Conservation (phyloP, 106 monocot genomes). For the Alisma plantagoaquatica region DNA sequence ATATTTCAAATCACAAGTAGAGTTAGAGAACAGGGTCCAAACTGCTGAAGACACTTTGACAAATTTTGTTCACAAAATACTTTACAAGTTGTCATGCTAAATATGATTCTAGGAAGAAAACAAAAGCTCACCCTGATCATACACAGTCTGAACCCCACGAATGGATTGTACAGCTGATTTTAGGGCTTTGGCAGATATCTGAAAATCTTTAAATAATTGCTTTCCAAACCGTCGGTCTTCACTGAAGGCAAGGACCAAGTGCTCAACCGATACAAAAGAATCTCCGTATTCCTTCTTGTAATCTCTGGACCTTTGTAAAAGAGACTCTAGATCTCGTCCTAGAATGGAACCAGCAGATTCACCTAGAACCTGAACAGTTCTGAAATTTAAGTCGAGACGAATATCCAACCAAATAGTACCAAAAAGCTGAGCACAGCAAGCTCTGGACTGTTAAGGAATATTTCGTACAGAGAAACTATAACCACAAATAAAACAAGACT, state of each 20-base stretch:
- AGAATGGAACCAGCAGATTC: constrained; percentile 92
- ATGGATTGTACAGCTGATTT: constrained; percentile 63
- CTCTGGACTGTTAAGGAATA: too few relatives aligned
- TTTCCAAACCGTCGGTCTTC: constrained; percentile 86
- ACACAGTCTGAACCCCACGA: constrained; percentile 79
- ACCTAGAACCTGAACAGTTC: constrained; percentile 56
- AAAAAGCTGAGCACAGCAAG: background rate
- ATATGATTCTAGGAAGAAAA: background rate
- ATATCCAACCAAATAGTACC: too few relatives aligned
- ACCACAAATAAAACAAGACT: background rate
- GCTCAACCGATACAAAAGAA: constrained; percentile 94
- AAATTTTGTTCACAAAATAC: too few relatives aligned
- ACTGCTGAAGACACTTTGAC: too few relatives aligned
- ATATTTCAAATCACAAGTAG: too few relatives aligned
- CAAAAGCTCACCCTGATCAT: constrained; percentile 72
- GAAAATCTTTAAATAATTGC: constrained; percentile 88
- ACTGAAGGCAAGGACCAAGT: constrained; percentile 77
- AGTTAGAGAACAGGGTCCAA: too few relatives aligned
- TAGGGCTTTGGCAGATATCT: constrained; percentile 44
- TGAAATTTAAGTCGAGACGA: background rate
- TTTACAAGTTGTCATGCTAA: too few relatives aligned
- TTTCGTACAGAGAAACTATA: background rate
- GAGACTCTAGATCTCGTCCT: constrained; percentile 78
- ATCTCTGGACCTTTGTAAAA: constrained; percentile 84
- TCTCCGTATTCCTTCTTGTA: constrained; percentile 86